Conservation (phyloP, 305 asterid genomes). For the Fraxinus paxiana region DNA sequence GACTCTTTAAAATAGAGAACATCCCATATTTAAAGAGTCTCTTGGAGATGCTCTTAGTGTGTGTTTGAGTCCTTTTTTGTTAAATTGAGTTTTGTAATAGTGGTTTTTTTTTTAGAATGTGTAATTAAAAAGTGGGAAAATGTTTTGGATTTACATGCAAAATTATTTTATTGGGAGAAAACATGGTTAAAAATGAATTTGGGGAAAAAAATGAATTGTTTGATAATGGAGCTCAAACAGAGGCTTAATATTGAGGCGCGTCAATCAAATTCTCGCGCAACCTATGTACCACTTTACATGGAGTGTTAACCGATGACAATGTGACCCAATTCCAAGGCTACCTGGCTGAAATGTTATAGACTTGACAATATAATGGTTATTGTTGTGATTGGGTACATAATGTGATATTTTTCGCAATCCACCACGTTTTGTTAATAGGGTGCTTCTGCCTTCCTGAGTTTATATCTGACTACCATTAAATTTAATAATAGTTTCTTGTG, state of each 20-base stretch:
- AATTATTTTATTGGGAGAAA: too few species aligned
- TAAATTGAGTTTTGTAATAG: neutral
- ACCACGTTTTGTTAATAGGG: neutral
- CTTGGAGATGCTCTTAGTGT: neutral
- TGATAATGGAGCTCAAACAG: neutral
- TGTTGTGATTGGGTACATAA: neutral
- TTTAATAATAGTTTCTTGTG: conserved; percentile 5
- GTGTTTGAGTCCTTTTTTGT: neutral
- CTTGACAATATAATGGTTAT: neutral
- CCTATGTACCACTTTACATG: neutral
- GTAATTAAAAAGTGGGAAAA: neutral
- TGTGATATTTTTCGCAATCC: neutral
- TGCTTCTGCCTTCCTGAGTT: conserved; percentile 15
- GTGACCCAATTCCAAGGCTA: neutral
- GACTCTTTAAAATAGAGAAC: too few species aligned
- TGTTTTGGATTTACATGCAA: neutral
- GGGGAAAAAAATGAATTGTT: neutral
- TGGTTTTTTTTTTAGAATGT: too few species aligned
- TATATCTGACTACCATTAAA: neutral
- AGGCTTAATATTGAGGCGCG: neutral
- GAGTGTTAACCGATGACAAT: neutral
- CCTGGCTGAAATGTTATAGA: neutral
- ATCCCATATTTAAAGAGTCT: too few species aligned
- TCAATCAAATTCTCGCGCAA: neutral
- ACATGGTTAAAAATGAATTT: neutral